Base-by-base conservation (phyloP, 1,139 yeast genomes). In the Candida sojae region DNA sequence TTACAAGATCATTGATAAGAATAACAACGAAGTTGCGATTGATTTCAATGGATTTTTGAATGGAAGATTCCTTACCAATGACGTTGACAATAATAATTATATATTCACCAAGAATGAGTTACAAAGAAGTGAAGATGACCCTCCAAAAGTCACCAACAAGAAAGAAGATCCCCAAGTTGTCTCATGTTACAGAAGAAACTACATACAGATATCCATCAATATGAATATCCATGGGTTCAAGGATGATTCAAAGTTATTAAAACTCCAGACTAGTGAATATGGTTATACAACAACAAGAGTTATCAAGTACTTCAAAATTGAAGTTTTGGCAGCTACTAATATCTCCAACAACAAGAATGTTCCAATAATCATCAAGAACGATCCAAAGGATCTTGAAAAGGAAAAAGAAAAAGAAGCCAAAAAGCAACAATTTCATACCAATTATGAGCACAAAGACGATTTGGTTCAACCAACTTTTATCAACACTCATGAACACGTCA, bases 181-280 rank as follows among this genome's bases (percentile, higher is more conserved):
- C 28, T 71, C 77, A 11, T 77, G 80, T 55, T 76, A 77, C 57
- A 60, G 82, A 49, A 58, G 82, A 50, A 77, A 77, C 54, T 73
- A 64, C 53, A 71, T 76, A 47, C 79, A 73, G 52, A 57, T 74
- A 10, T 60, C 68, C 12, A 50, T 74, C 46, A 68, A 70, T 51
- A 59, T 75, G 62, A 69, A 67, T 44, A 57, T 75, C 33, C 58
- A 62, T 6, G 75, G 75, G 1, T 62, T 70, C 44, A 55, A 57
- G 32, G 53, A 58, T 23, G 63, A 61, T 21, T 54, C 61, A 12
- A 70, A 68, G 47, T 56, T 71, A 28, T 61, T 71, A 42, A 63
- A 67, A 43, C 57, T 71, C 33, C 69, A 66, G 53, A 68, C 70
- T 13, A 67, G 64, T 48, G 77, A 67, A 46, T 71, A 59, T 52